Percentiles rank a stretch among this genome's conserved stretches.
phyloP scores from a whole-genome alignment of 2,329 filamentous ascomycete genomes.

The Clonostachys rhizophaga region DNA sequence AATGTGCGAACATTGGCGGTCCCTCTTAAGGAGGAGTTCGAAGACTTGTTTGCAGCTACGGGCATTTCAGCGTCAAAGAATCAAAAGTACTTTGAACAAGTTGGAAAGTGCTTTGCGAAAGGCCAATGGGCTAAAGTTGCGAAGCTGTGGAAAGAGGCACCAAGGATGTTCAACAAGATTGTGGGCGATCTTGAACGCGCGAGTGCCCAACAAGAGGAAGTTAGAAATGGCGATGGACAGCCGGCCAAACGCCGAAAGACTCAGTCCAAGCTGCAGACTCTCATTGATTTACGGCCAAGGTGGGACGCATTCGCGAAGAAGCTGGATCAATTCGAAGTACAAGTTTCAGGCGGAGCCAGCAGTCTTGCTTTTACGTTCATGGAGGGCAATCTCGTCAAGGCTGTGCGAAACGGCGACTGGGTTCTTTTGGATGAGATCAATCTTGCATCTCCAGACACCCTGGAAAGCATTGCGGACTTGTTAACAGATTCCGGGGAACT shows the following conservation, averaged over 20 bases:
- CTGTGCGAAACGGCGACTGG: conserved; percentile 95
- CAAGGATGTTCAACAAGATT: conserved; percentile 78
- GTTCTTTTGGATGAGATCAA: conserved; percentile 97
- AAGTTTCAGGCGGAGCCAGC: conserved; percentile 68
- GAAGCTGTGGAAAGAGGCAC: conserved; percentile 82
- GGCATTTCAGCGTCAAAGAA: conserved; percentile 85
- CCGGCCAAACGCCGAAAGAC: conserved; percentile 68
- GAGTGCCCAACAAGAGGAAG: conserved; percentile 29
- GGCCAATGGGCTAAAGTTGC: conserved; percentile 85
- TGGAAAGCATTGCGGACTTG: conserved; percentile 90
- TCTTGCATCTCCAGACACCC: conserved; percentile 85
- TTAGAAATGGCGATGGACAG: conserved; percentile 33
- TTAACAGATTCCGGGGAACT: conserved; percentile 66
- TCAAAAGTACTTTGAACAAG: conserved; percentile 75
- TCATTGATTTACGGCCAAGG: conserved; percentile 53
- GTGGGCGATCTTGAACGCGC: conserved; percentile 48
- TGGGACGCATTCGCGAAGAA: conserved; percentile 79
- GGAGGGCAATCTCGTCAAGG: conserved; percentile 93
- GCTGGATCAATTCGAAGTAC: conserved; percentile 73
- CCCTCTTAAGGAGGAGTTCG: conserved; percentile 90
- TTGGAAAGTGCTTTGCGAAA: conserved; percentile 74
- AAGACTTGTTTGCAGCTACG: conserved; percentile 80
- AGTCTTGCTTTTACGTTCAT: conserved; percentile 92
- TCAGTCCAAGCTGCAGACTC: conserved; percentile 60
- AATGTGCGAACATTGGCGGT: conserved; percentile 84